Evolutionary conservation across 2,329 filamentous ascomycete species (phyloP).

Genomic region (Exophiala lecanii-corni): DNA sequence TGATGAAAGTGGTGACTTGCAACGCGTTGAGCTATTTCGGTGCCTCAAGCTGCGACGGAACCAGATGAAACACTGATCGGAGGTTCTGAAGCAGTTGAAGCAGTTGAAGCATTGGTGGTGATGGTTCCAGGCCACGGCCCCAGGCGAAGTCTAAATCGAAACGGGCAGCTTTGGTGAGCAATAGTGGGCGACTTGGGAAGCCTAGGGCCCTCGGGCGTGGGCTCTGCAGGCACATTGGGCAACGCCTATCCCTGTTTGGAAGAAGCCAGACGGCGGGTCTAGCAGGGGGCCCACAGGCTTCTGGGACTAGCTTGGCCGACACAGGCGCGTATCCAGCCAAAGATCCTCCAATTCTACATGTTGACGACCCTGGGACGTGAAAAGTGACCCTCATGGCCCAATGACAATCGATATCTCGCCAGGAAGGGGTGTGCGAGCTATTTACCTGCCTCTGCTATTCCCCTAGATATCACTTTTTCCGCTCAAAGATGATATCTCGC

Average conservation of each 20-base stretch:
- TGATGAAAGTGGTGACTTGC: background rate
- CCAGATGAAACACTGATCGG: conserved; percentile 24
- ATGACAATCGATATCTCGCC: background rate
- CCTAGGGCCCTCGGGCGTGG: no score
- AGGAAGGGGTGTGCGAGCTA: no score
- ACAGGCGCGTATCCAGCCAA: conserved; percentile 17
- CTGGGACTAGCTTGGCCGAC: conserved; percentile 9
- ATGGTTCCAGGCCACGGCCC: conserved; percentile 12
- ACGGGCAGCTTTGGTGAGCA: conserved; percentile 5
- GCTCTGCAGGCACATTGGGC: no score
- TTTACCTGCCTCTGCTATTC: no score
- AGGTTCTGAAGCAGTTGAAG: conserved; percentile 7
- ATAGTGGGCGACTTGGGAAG: background rate
- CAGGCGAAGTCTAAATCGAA: conserved; percentile 5
- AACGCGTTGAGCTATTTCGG: conserved; percentile 8
- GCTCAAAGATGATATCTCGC: no score
- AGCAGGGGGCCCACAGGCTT: background rate
- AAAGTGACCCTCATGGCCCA: background rate
- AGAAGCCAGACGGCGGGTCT: background rate
- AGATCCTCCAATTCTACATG: conserved; percentile 19
- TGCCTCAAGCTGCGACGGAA: conserved; percentile 4
- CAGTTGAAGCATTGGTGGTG: conserved; percentile 5
- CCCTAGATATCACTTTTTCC: background rate
- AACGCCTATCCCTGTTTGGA: no score
- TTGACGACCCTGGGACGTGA: conserved; percentile 9